These are phyloP conservation scores for Pelargonium australe DNA, from an alignment of 441 rosid species.

Conservation along the genomic window DNA sequence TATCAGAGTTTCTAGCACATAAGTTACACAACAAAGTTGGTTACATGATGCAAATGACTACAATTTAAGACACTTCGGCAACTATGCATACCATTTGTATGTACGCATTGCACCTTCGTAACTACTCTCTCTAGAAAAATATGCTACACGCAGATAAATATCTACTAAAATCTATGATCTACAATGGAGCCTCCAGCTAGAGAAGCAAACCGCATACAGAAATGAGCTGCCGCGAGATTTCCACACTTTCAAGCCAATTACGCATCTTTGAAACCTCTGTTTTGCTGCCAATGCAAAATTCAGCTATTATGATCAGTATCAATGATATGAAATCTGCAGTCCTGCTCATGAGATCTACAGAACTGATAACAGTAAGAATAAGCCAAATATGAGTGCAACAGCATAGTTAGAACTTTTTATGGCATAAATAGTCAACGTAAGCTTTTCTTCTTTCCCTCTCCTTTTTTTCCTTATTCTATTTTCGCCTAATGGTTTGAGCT, in stretches of 20 bases:
- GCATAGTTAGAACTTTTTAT: neutral
- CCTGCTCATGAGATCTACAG: neutral
- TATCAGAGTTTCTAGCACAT: neutral
- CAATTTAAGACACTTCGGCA: too few relatives aligned
- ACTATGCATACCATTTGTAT: neutral
- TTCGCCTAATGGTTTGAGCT: too few relatives aligned
- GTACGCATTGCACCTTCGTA: neutral
- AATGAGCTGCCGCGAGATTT: neutral
- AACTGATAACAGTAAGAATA: neutral
- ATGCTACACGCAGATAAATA: neutral
- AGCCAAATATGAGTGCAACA: neutral
- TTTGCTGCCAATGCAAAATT: neutral
- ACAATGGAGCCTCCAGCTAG: neutral
- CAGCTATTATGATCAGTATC: neutral
- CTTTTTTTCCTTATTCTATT: too few relatives aligned
- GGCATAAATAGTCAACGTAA: neutral
- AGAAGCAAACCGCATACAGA: neutral
- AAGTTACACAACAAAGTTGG: neutral
- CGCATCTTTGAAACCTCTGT: neutral
- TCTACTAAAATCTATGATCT: neutral
- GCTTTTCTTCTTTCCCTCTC: neutral
- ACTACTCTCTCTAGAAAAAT: slow-evolving; percentile 1
- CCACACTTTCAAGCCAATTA: neutral
- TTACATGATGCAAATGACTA: neutral
- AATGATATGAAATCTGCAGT: neutral